Conservation (phyloP, 2,329 filamentous ascomycete genomes). For the Colletotrichum agaves region DNA sequence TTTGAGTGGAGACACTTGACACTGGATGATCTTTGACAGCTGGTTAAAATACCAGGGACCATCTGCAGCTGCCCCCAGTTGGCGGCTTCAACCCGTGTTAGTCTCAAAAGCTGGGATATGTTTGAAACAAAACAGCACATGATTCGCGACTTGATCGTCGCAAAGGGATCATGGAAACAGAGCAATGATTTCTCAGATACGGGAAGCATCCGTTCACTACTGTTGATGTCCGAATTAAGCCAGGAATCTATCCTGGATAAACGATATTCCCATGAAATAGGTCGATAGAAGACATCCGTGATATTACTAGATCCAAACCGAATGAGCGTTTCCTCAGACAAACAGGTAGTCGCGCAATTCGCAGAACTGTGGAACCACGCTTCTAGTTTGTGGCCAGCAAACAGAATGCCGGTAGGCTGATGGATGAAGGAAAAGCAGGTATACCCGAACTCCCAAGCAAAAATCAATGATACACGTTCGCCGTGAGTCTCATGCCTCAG, state of each 20-base stretch:
- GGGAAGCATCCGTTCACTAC: too few species aligned
- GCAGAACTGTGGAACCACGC: neutral
- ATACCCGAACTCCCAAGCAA: constrained; percentile 34
- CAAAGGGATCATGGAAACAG: neutral
- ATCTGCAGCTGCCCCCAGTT: neutral
- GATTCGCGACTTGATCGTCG: neutral
- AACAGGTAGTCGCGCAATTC: neutral
- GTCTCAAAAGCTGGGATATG: neutral
- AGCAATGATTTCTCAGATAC: too few species aligned
- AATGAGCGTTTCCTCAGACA: neutral
- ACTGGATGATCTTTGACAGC: neutral
- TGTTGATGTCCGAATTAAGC: too few species aligned
- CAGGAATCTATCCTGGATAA: too few species aligned
- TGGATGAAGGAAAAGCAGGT: constrained; percentile 24
- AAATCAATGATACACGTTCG: neutral
- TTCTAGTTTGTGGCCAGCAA: constrained; percentile 12
- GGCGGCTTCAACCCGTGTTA: neutral
- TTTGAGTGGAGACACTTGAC: neutral
- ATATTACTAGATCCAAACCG: neutral
- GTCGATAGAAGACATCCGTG: neutral
- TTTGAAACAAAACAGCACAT: neutral
- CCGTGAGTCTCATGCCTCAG: neutral
- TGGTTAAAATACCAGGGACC: neutral
- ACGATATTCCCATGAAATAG: neutral
- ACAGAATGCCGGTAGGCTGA: constrained; percentile 3